phyloP scores from a whole-genome alignment of 2,329 filamentous ascomycete genomes.

The Capronia coronata region DNA sequence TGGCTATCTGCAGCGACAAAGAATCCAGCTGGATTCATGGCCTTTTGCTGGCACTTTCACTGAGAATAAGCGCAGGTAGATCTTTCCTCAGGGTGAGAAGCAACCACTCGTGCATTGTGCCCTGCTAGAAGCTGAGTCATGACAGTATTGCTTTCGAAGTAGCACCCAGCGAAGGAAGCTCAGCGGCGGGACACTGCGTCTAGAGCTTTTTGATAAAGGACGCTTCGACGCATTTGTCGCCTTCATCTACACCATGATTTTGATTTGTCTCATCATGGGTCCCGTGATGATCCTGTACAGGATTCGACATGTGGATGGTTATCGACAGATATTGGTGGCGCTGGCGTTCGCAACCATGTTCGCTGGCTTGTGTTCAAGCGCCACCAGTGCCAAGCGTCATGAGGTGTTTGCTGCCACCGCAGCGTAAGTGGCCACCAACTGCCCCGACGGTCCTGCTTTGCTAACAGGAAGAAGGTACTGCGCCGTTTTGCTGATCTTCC shows the following conservation, averaged over 20 bases:
- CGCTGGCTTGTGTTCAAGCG: constrained; percentile 12
- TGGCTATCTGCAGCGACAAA: constrained; percentile 6
- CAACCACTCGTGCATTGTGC: background rate
- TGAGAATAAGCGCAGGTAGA: background rate
- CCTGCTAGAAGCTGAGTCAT: background rate
- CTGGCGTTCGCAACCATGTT: constrained; percentile 7
- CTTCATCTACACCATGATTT: constrained; percentile 11
- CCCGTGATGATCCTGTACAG: constrained; percentile 10
- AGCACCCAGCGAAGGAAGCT: constrained; percentile 9
- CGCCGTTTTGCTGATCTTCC: constrained; percentile 16
- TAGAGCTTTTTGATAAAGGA: constrained; percentile 10
- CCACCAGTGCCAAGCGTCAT: constrained; percentile 14
- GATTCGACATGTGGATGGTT: constrained; percentile 6
- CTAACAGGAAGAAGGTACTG: no score
- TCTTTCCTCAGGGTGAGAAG: background rate
- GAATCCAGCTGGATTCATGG: constrained; percentile 13
- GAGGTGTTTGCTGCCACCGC: constrained; percentile 15
- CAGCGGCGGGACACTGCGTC: background rate
- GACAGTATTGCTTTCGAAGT: background rate
- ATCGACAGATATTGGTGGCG: constrained; percentile 8
- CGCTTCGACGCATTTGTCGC: constrained; percentile 11
- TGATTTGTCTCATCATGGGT: constrained; percentile 10
- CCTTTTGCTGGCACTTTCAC: background rate
- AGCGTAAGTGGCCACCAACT: constrained; percentile 9
- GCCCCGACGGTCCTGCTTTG: no score